Evolutionary conservation across 2,329 filamentous ascomycete species (phyloP).

Genomic region (Sporothrix phasma): DNA sequence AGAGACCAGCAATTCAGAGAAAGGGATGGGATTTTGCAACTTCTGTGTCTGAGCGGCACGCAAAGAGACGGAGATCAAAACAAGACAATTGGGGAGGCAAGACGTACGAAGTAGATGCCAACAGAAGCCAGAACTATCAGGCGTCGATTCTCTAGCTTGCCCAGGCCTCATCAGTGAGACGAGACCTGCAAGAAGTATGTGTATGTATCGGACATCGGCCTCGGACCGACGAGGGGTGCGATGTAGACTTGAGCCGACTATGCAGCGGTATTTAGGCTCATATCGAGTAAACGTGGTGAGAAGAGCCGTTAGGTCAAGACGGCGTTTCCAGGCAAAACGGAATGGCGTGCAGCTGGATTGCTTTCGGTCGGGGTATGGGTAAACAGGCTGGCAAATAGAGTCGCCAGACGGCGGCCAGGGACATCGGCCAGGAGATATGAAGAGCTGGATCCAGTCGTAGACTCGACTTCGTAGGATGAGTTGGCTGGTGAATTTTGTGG

Average conservation of each 20-base stretch:
- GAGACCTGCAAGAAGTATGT: neutral
- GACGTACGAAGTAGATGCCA: no score
- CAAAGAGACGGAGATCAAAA: neutral
- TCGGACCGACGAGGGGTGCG: no score
- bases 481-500: no score
- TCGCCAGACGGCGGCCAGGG: no score
- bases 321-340: neutral
- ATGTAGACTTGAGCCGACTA: neutral
- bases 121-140: no score
- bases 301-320: neutral
- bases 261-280: neutral
- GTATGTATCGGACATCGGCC: no score
- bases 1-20: neutral
- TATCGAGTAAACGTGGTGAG: neutral
- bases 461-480: neutral
- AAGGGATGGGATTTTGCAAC: neutral
- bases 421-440: no score
- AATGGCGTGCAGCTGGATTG: neutral
- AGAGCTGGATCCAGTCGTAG: neutral
- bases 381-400: neutral
- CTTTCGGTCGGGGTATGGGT: neutral
- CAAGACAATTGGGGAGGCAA: neutral
- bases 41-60: neutral
- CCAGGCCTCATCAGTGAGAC: neutral
- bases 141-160: no score